A percentile compares a stretch with the other conserved stretches of the same genome.
Evolutionary conservation across 1,139 yeast species (phyloP).

Genomic region (Maudiozyma humilis): DNA sequence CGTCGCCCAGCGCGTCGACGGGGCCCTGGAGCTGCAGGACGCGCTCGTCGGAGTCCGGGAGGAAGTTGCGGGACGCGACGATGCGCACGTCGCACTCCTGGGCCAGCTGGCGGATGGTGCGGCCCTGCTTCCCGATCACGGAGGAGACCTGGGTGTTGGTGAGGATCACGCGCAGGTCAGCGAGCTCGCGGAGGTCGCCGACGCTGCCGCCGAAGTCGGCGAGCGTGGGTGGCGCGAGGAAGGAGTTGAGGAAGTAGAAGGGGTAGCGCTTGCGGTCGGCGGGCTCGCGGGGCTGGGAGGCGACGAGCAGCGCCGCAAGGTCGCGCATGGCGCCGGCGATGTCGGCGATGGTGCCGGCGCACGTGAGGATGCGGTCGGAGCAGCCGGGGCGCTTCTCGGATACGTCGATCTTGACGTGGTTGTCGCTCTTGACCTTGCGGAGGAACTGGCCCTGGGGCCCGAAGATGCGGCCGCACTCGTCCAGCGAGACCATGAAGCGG

Average conservation of each 20-base stretch:
- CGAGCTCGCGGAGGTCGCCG: conserved; percentile 16
- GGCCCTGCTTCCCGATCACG: conserved; percentile 76
- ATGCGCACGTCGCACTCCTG: conserved; percentile 59
- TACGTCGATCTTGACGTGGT: conserved; percentile 71
- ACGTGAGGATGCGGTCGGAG: conserved; percentile 73
- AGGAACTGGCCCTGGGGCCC: conserved; percentile 80
- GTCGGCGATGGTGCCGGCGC: conserved; percentile 65
- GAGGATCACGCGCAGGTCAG: conserved; percentile 52
- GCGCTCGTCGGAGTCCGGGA: conserved; percentile 78
- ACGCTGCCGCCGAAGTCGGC: conserved; percentile 18
- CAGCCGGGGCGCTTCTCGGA: conserved; percentile 76
- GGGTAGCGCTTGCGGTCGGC: conserved; percentile 12
- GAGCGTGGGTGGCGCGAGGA: conserved; percentile 21
- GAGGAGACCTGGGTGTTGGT: conserved; percentile 88
- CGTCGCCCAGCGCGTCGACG: conserved; percentile 58
- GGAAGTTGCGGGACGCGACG: conserved; percentile 77
- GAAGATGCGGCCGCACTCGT: conserved; percentile 84
- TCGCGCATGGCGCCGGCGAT: conserved; percentile 62
- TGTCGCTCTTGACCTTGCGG: conserved; percentile 37
- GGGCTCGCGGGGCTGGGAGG: conserved; percentile 6
- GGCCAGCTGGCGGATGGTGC: conserved; percentile 71
- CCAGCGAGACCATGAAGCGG: conserved; percentile 9
- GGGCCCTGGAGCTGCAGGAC: conserved; percentile 81
- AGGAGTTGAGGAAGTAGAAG: conserved; percentile 28
- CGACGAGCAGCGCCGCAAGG: conserved; percentile 54